These are phyloP conservation scores for Yamadazyma atmosphaerica DNA, from an alignment of 1,139 yeast genomes.

Conservation along the genomic window DNA sequence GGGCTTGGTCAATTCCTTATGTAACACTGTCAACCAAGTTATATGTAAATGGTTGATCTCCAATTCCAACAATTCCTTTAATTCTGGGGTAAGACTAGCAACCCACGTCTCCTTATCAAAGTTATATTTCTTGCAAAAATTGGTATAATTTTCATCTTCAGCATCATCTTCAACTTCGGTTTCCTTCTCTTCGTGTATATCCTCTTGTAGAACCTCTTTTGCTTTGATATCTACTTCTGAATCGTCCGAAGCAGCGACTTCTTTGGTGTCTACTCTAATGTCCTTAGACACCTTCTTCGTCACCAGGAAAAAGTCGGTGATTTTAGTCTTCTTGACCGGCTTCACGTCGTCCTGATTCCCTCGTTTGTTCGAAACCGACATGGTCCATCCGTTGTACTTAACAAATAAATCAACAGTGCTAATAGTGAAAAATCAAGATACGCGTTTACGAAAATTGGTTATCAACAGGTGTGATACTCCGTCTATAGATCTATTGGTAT, in stretches of 20 bases:
- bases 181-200: not conserved
- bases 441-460: not conserved
- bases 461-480: too few species aligned
- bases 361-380: not conserved
- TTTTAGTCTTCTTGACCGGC: constrained; percentile 12
- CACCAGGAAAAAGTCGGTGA: constrained; percentile 14
- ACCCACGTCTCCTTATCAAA: constrained; percentile 61
- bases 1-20: constrained; percentile 77
- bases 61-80: constrained; percentile 54
- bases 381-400: not conserved
- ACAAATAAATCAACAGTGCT: not conserved
- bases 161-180: constrained; percentile 3
- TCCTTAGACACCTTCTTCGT: constrained; percentile 2
- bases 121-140: constrained; percentile 13
- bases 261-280: not conserved
- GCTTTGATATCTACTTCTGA: constrained; percentile 3
- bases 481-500: too few species aligned
- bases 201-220: not conserved
- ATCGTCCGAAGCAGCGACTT: not conserved
- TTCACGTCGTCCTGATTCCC: not conserved
- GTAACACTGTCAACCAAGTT: constrained; percentile 73
- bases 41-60: constrained; percentile 73
- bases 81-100: constrained; percentile 50
- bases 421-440: not conserved
- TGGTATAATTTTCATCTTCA: constrained; percentile 4